Evolutionary conservation across 495 filamentous ascomycete species (phyloP).

Genomic region (Tuber calosporum): DNA sequence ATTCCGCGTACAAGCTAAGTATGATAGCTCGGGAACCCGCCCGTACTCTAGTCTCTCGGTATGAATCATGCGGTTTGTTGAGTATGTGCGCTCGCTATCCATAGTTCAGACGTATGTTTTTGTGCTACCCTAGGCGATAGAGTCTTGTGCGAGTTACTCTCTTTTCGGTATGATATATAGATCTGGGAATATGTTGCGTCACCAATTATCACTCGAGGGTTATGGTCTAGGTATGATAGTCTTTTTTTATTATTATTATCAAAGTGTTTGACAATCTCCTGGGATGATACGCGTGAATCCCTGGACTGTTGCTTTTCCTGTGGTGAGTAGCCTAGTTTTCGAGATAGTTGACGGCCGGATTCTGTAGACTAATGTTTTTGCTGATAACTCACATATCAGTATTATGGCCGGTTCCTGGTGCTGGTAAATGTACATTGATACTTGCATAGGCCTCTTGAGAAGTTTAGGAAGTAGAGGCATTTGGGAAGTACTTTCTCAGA

Average conservation of each 20-base stretch:
- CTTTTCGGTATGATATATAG: neutral
- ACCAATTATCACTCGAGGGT: neutral
- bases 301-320: neutral
- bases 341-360: too few species aligned
- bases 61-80: neutral
- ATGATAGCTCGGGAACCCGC: neutral
- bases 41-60: neutral
- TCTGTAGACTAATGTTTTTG: neutral
- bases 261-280: too few species aligned
- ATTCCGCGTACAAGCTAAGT: neutral
- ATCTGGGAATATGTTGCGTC: neutral
- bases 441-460: neutral
- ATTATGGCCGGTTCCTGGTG: too few species aligned
- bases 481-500: neutral
- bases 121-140: neutral
- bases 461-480: neutral
- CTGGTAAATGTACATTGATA: too few species aligned
- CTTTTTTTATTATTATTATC: too few species aligned
- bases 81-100: neutral
- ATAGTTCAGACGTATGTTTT: neutral
- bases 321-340: too few species aligned
- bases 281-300: too few species aligned
- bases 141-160: neutral
- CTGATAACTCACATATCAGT: too few species aligned
- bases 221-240: neutral